Evolutionary conservation across 2,329 filamentous ascomycete genomes (phyloP), one percentile per base, ranked within the genome.

Genomic region (Xylariales sp.): DNA sequence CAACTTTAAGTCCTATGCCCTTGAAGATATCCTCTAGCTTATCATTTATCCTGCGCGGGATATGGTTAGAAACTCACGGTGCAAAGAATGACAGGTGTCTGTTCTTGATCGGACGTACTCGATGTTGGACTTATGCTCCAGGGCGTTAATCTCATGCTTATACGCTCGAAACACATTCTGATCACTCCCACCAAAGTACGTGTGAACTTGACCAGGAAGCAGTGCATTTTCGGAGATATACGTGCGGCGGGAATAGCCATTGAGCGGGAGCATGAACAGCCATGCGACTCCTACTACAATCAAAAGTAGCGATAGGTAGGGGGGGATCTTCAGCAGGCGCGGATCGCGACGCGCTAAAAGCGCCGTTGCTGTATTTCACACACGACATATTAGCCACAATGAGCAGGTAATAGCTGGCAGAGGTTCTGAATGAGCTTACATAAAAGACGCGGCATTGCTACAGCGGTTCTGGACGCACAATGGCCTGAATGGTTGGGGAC

Each of bases 201-300:
- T 95, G 65, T 97, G 91, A 7, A 97, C 93, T 63, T 98, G 93
- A 3, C 90, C 93, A 0, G 93, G 93, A 12, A 98, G 71, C 23
- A 98, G 79, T 10, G 93, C 93, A 60, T 98, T 98, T 62, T 98
- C 93, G 29, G 91, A 97, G 41, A 98, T 93, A 62, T 98, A 98
- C 1, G 91, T 98, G 43, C 78, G 76, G 48, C 93, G 81, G 35
- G 89, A 95, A 67, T 97, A 95, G 49, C 90, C 78, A 62, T 97
- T 78, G 37, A 97, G 74, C 3, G 93, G 93, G 2, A 98, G 78
- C 21, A 97, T 73, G 16, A 96, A 78, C 12, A 98, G 80, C 88
- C 91, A 98, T 50, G 80, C 77, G 40, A 96, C 77, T 37, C 93
- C 93, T 53, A 95, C 76, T 33, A 91, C 53, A 52, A 97, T 81